Percentiles rank a stretch among this genome's conserved stretches.
phyloP scores from a whole-genome alignment of 352 stramenopile genomes.

The Globisporangium orthogonon region DNA sequence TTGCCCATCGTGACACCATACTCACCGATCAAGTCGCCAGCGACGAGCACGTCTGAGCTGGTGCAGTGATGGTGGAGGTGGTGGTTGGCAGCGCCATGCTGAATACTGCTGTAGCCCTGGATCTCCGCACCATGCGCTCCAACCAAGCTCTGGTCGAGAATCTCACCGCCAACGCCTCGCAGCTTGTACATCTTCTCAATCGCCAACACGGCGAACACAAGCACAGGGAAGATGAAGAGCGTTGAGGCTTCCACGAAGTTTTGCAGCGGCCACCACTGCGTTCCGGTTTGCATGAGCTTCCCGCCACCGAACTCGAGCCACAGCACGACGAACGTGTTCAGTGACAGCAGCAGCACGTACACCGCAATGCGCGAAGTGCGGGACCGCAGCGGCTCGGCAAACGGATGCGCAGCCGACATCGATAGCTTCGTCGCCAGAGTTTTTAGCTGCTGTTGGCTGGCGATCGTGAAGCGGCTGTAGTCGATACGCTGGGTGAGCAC shows the following conservation, averaged over 20 bases:
- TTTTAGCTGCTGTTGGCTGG: not conserved
- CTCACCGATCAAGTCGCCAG: constrained; percentile 23
- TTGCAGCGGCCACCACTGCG: constrained; percentile 43
- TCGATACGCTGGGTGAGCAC: constrained; percentile 22
- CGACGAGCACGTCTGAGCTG: constrained; percentile 11
- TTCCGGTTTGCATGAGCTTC: constrained; percentile 23
- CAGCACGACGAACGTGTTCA: constrained; percentile 18
- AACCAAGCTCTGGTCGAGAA: constrained; percentile 1
- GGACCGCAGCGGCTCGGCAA: constrained; percentile 28
- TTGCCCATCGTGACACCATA: constrained; percentile 20
- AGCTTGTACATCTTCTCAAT: constrained; percentile 11
- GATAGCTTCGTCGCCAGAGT: not conserved
- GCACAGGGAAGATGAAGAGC: constrained; percentile 24
- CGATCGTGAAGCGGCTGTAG: constrained; percentile 15
- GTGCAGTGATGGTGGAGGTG: not conserved
- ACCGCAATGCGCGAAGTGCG: constrained; percentile 17
- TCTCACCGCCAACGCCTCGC: not conserved
- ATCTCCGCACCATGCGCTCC: not conserved
- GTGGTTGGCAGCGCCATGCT: not conserved
- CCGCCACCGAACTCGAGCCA: constrained; percentile 32
- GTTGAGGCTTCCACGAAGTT: constrained; percentile 32
- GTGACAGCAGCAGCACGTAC: constrained; percentile 22
- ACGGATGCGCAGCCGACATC: constrained; percentile 8
- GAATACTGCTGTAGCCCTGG: constrained; percentile 1
- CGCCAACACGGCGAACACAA: constrained; percentile 21